Evolutionary conservation across 2,329 filamentous ascomycete species (phyloP), one percentile per base, ranked within the genome.

Genomic region (Colletotrichum sp.): DNA sequence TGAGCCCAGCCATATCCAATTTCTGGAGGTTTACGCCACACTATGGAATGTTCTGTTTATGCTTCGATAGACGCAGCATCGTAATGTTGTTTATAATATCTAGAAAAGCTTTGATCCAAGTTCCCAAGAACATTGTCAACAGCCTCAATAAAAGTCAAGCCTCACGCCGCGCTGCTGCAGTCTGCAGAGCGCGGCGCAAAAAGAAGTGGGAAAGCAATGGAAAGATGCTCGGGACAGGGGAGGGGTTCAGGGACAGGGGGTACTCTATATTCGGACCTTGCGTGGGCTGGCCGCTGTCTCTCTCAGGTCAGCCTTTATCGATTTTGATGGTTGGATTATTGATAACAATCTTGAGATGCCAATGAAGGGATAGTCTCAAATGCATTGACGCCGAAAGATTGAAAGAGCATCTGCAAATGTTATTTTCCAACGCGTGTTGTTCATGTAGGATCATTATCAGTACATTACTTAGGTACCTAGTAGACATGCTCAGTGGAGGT

Each of bases 211-310:
- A 59, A 28, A 60, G 26, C 32, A 62, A 7, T 49, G 39, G 39
- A n/a, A 52, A 64, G 62, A 64, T 39, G 62, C n/a, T 21, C 21
- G 34, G 32, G 6, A 39, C 63, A 66, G 39, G 59, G 60, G 21
- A 18, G 10, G 44, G 44, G 44, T 52, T 52, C 30, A 57, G 34
- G 62, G 64, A 44, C 73, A 68, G 44, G 64, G 73, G 39, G 10
- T 26, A 59, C 32, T 60, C 57, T 75, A 55, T 72, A 68, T 68
- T 68, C 73, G 69, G 73, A 76, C 69, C 69, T 72, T 72, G 73
- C 16, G 68, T 68, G 62, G 62, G 66, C 44, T 64, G 30, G 66
- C 39, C 55, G 44, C 44, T 21, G 44, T 52, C 12, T 21, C 44
- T 52, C 44, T 21, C 44, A 13, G 44, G 6, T 21, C 44, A 49